Percentiles rank a stretch among this genome's conserved stretches.
Evolutionary conservation across 2,329 filamentous ascomycete genomes (phyloP).

Genomic region (Eutypella sp.): DNA sequence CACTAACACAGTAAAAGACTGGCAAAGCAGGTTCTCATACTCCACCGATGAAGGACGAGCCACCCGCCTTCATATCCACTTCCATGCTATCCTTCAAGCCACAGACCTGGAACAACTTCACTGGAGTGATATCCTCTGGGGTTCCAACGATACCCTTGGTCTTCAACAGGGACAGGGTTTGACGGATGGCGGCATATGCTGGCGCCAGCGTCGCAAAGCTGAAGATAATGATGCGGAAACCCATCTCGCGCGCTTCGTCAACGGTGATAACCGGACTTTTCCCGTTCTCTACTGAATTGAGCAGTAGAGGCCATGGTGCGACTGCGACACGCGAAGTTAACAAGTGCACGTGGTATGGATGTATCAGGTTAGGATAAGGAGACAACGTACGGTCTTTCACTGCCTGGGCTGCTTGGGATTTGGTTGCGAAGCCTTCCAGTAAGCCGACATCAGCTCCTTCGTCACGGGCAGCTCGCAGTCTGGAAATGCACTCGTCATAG

Average conservation of each 20-base stretch:
- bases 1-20: background rate
- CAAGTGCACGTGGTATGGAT: too few species aligned
- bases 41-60: conserved; percentile 21
- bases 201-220: conserved; percentile 45
- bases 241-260: conserved; percentile 48
- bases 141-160: conserved; percentile 25
- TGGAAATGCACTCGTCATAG: conserved; percentile 49
- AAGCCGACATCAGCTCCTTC: conserved; percentile 57
- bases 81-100: conserved; percentile 26
- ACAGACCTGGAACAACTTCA: conserved; percentile 27
- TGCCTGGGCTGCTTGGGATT: conserved; percentile 42
- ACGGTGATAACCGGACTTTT: conserved; percentile 49
- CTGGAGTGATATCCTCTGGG: conserved; percentile 22
- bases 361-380: background rate
- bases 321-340: conserved; percentile 18
- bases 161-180: conserved; percentile 33
- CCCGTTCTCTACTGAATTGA: conserved; percentile 55
- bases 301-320: conserved; percentile 44
- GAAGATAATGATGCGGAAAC: conserved; percentile 56
- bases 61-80: conserved; percentile 24
- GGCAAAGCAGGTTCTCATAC: conserved; percentile 2
- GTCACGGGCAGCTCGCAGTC: conserved; percentile 45
- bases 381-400: conserved; percentile 32
- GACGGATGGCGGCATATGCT: conserved; percentile 37
- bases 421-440: conserved; percentile 51